Conservation (phyloP, 257 asterid genomes). For the Nicotiana tomentosiformis region DNA sequence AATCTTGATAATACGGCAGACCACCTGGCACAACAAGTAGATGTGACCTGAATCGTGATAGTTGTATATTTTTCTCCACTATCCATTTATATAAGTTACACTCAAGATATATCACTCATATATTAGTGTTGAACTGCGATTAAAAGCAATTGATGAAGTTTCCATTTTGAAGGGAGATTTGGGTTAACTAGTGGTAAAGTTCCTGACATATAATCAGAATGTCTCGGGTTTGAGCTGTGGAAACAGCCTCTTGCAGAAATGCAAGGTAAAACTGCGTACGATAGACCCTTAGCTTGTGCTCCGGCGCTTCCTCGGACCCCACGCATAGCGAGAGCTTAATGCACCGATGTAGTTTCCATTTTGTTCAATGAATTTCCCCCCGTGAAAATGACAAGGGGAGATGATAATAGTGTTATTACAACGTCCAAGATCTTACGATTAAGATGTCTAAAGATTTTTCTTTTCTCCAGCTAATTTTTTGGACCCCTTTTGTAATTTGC, state of each 20-base stretch:
- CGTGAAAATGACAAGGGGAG: conserved; percentile 18
- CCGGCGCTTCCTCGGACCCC: too few relatives aligned
- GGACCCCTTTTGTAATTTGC: not conserved
- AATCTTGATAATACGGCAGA: not conserved
- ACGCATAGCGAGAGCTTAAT: too few relatives aligned
- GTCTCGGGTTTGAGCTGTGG: too few relatives aligned
- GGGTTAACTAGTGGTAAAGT: too few relatives aligned
- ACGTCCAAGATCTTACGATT: conserved; percentile 9
- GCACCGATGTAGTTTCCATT: conserved; percentile 12
- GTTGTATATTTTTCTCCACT: too few relatives aligned
- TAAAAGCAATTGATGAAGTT: not conserved
- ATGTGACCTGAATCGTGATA: too few relatives aligned
- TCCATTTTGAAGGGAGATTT: too few relatives aligned
- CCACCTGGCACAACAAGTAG: not conserved
- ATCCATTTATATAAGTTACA: not conserved
- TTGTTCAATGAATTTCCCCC: not conserved
- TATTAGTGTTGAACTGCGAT: not conserved
- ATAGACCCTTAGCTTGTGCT: too few relatives aligned
- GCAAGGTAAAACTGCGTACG: too few relatives aligned
- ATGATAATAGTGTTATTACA: not conserved
- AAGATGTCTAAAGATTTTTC: conserved; percentile 9
- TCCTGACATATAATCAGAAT: too few relatives aligned
- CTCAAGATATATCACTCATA: not conserved
- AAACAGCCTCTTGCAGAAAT: too few relatives aligned
- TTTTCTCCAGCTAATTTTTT: not conserved